Evolutionary conservation across 2,329 filamentous ascomycete species (phyloP).

Genomic region (Aspergillus tamarii): DNA sequence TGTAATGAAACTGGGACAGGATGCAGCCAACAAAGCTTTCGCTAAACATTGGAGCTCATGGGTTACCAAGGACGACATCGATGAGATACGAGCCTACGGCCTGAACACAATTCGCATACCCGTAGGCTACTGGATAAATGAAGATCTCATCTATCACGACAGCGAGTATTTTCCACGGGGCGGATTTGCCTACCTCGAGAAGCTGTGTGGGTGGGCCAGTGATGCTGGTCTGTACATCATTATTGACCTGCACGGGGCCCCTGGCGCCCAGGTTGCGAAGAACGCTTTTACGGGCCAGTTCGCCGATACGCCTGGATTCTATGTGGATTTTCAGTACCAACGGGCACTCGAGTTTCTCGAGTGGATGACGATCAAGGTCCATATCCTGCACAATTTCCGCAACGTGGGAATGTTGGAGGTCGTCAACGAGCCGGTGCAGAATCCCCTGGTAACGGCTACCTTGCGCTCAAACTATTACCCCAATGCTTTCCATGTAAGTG

Average conservation of each 20-base stretch:
- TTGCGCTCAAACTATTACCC: slow-evolving; percentile 54
- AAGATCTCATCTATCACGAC: slow-evolving; percentile 51
- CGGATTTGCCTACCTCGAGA: slow-evolving; percentile 51
- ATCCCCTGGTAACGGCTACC: slow-evolving; percentile 34
- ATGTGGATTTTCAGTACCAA: slow-evolving; percentile 59
- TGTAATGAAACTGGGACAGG: slow-evolving; percentile 53
- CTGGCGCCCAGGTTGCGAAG: slow-evolving; percentile 51
- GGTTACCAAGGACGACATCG: slow-evolving; percentile 54
- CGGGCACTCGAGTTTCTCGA: slow-evolving; percentile 60
- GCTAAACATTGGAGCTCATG: slow-evolving; percentile 55
- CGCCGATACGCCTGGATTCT: slow-evolving; percentile 55
- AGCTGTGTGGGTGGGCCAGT: slow-evolving; percentile 53
- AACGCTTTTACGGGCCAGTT: slow-evolving; percentile 55
- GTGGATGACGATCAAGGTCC: slow-evolving; percentile 58
- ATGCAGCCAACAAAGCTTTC: slow-evolving; percentile 51
- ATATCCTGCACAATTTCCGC: slow-evolving; percentile 51
- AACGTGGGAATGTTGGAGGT: slow-evolving; percentile 64
- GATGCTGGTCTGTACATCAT: slow-evolving; percentile 58
- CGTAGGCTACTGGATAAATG: slow-evolving; percentile 60
- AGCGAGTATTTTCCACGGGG: slow-evolving; percentile 58
- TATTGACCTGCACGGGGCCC: slow-evolving; percentile 57
- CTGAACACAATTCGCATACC: slow-evolving; percentile 60
- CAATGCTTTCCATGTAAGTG: slow-evolving; percentile 44
- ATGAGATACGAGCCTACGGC: slow-evolving; percentile 53
- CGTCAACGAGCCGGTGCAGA: slow-evolving; percentile 60